Base-by-base conservation (phyloP, 2,329 filamentous ascomycete genomes). In the Calycina marina region DNA sequence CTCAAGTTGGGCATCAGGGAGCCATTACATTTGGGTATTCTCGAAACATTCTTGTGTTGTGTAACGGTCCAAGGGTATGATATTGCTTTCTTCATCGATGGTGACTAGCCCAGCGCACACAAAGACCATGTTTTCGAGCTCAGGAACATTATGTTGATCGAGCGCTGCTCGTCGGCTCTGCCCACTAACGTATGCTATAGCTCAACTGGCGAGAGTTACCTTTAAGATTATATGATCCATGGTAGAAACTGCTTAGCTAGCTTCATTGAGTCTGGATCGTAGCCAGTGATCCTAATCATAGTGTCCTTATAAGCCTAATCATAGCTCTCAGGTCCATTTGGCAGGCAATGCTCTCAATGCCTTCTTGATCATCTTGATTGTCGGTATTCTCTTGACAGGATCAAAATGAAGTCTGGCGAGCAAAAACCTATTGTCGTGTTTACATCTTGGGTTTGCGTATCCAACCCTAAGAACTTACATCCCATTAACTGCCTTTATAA, bases 141-240 rank as follows among this genome's bases (percentile, higher is more conserved):
- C 31, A 5, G 53, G 38, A 1, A 62, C n/a, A 13, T 56, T 56
- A 0, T 58, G 49, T 24, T 49, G 15, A 4, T 61, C 53, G 8
- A 62, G 30, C 0, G 44, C 35, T 0, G 27, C 0, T 41, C 25
- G 0, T 38, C 51, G 1, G 29, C 1, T 18, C 58, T 51, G 0
- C 59, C 44, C 0, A 56, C 60, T 9, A 67, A 48, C 0, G 60
- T 61, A 38, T 63, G 51, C 31, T 52, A 52, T 4, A 65, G 47
- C 36, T 65, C 59, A 0, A 15, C 0, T 0, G 33, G 42, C 1
- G 37, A 51, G 0, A 65, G 34, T 0, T 42, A 52, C 18, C 53
- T 48, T 24, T 41, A 52, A 1, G 59, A 50, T 18, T 17, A 37
- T 9, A 31, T 34, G 11, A 40, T 32, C 38, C 38, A 40, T 8